phyloP scores from a whole-genome alignment of 2,329 filamentous ascomycete genomes.

The Neonectria ditissima region DNA sequence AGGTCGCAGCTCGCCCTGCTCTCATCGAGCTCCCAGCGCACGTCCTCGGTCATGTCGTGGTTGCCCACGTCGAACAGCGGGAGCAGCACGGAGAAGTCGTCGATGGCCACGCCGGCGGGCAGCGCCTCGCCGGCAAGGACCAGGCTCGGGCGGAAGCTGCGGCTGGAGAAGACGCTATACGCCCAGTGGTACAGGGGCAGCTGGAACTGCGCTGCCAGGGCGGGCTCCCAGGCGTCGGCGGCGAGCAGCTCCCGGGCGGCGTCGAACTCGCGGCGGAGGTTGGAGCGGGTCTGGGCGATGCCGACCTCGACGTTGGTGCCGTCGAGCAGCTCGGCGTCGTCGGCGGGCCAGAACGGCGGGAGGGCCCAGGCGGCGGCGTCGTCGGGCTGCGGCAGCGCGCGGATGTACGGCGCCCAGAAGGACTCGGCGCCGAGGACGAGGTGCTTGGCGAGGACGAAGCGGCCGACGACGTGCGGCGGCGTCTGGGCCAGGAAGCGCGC shows the following conservation, averaged over 20 bases:
- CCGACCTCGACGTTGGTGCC: constrained; percentile 66
- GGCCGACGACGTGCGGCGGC: constrained; percentile 70
- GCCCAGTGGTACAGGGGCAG: constrained; percentile 72
- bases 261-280: constrained; percentile 60
- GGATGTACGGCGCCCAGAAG: constrained; percentile 77
- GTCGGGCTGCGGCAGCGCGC: constrained; percentile 71
- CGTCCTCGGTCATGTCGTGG: constrained; percentile 71
- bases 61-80: constrained; percentile 80
- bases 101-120: constrained; percentile 51
- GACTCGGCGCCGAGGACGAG: constrained; percentile 69
- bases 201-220: constrained; percentile 53
- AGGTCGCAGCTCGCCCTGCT: constrained; percentile 56
- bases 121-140: constrained; percentile 57
- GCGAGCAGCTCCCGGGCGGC: constrained; percentile 55
- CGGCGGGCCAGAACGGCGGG: constrained; percentile 72
- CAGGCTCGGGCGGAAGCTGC: constrained; percentile 73
- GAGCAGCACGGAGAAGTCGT: constrained; percentile 76
- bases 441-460: constrained; percentile 78
- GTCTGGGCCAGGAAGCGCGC: constrained; percentile 60
- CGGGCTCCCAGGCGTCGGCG: constrained; percentile 37
- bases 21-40: constrained; percentile 68
- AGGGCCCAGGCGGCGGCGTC: constrained; percentile 63
- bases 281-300: constrained; percentile 59
- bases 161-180: constrained; percentile 72
- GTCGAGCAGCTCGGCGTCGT: constrained; percentile 68